A percentile compares a stretch with the other conserved stretches of the same genome.
These are phyloP conservation scores for Elsinoe ampelina DNA, from an alignment of 2,329 filamentous ascomycete genomes.

Conservation along the genomic window DNA sequence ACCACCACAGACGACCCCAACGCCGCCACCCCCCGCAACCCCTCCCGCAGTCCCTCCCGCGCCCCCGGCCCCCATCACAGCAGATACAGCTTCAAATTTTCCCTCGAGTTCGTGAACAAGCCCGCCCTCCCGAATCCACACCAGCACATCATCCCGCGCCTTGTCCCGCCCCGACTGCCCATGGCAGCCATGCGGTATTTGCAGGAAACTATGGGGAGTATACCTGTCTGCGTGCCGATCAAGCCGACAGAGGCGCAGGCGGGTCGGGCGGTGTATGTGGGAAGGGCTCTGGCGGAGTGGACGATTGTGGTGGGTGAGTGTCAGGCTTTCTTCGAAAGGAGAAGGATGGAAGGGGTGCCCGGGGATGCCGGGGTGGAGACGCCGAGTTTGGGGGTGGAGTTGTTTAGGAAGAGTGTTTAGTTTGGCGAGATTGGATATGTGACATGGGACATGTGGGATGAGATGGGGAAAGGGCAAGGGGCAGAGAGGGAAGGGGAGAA, in stretches of 20 bases:
- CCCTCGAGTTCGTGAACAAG: conserved; percentile 56
- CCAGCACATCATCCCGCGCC: conserved; percentile 50
- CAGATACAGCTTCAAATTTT: conserved; percentile 64
- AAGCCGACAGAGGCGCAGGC: conserved; percentile 31
- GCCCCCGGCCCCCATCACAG: conserved; percentile 33
- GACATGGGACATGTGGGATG: background rate
- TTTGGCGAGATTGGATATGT: background rate
- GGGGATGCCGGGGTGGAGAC: conserved; percentile 60
- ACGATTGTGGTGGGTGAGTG: conserved; percentile 63
- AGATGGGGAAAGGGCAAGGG: background rate
- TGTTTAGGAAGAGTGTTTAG: conserved; percentile 43
- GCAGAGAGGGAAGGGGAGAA: background rate
- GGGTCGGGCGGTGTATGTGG: conserved; percentile 50
- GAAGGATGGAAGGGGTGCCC: conserved; percentile 63
- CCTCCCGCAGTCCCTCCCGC: conserved; percentile 4
- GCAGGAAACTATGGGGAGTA: conserved; percentile 27
- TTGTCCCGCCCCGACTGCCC: conserved; percentile 60
- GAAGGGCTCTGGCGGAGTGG: conserved; percentile 72
- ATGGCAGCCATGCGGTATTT: conserved; percentile 59
- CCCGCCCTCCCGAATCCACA: conserved; percentile 16
- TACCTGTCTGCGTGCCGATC: conserved; percentile 17
- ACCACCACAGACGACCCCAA: conserved; percentile 13
- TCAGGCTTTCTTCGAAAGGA: conserved; percentile 70
- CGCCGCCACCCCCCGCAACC: background rate
- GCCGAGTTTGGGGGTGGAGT: conserved; percentile 54